Evolutionary conservation across 2,329 filamentous ascomycete genomes (phyloP), one percentile per base, ranked within the genome.

Genomic region (Alternaria postmessia): DNA sequence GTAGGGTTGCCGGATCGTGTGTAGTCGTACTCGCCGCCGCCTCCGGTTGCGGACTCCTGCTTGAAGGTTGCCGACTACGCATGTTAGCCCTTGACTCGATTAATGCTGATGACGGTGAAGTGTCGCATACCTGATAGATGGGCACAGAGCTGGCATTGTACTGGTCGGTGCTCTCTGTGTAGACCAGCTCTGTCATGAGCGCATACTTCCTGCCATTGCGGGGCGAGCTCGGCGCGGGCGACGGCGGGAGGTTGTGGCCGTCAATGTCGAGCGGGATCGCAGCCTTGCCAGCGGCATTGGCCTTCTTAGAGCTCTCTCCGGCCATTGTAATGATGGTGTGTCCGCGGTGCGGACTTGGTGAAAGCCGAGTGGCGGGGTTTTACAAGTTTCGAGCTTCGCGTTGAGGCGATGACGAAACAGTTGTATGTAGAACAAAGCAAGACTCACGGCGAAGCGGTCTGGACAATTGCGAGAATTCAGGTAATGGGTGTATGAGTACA

Each of bases 1-100:
- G 95, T 99, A 18, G 95, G 95, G 78, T 99, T 99, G 57, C 95
- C 95, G 36, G 94, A 98, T 63, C 96, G 92, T 61, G 95, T 98
- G 83, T 99, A 99, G 83, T 99, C 95, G 81, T 98, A 99, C 80
- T 98, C 94, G 75, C 87, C 84, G 68, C 88, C 91, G 61, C 92
- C 93, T 61, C 92, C 93, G 46, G 81, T 85, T 64, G 91, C 90
- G 18, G 91, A 92, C 22, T 87, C 87, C 81, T 98, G 95, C 82
- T 99, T 99, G 85, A 99, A 99, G 38, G 95, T 99, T 49, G 95
- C 96, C 49, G 93, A 96, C 86, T 90, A 66, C n/a, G 20, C n/a
- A 36, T 12, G 63, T 75, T 59, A 73, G 70, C 57, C 41, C 36
- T 7, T 49, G 7, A 16, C 7, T 3, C 24, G 6, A 20, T 8